Conservation (phyloP, 164 flowering plant genomes). For the Annona cherimola region DNA sequence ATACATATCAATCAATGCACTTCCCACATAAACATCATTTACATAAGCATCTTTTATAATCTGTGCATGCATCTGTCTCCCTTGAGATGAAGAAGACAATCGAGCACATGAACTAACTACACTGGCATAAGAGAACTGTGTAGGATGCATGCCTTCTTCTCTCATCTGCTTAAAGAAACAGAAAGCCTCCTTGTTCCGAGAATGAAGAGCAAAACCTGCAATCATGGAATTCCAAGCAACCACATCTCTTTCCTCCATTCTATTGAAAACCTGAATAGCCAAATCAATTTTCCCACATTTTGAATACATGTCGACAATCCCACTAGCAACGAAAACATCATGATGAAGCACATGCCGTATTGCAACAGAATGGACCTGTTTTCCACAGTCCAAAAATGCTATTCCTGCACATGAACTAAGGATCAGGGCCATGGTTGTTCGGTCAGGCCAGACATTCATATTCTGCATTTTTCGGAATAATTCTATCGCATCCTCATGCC, state of each 20-base stretch:
- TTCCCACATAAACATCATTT: conserved; percentile 69
- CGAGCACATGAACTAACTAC: conserved; percentile 56
- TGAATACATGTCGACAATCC: conserved; percentile 68
- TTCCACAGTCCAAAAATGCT: conserved; percentile 58
- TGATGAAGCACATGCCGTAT: conserved; percentile 25
- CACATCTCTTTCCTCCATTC: conserved; percentile 40
- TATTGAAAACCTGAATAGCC: conserved; percentile 44
- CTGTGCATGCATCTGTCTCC: conserved; percentile 69
- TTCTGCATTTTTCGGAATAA: conserved; percentile 81
- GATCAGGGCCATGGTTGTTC: conserved; percentile 54
- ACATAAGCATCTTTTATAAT: conserved; percentile 31
- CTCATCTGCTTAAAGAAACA: conserved; percentile 53
- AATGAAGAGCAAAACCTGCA: conserved; percentile 52
- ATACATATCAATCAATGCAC: conserved; percentile 68
- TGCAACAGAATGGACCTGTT: conserved; percentile 62
- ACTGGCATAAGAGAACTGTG: conserved; percentile 60
- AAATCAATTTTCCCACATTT: conserved; percentile 42
- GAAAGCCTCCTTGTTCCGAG: conserved; percentile 53
- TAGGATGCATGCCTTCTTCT: conserved; percentile 39
- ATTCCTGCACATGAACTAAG: conserved; percentile 68
- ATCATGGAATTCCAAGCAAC: conserved; percentile 85
- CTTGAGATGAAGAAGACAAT: conserved; percentile 47
- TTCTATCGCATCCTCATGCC: conserved; percentile 45
- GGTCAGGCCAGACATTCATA: conserved; percentile 42
- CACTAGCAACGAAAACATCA: conserved; percentile 76